A percentile compares a stretch with the other conserved stretches of the same genome.
These are phyloP conservation scores for Clavispora carvajalis DNA, from an alignment of 805 yeast genomes.

Conservation along the genomic window DNA sequence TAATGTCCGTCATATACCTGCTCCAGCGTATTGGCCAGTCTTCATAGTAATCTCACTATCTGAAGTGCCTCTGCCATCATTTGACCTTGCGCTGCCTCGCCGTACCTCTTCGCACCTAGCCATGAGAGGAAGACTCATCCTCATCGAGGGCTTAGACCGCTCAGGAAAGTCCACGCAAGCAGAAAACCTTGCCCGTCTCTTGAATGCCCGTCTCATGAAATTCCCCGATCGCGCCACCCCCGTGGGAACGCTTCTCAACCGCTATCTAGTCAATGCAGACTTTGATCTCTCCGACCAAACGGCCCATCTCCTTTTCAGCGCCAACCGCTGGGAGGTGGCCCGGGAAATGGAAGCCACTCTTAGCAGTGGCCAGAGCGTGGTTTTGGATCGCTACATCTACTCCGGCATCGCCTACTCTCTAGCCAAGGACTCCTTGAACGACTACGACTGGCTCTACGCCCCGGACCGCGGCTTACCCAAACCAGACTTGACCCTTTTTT, in stretches of 20 bases:
- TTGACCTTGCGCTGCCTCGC: too few species aligned
- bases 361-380: conserved; percentile 49
- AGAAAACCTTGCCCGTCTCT: conserved; percentile 23
- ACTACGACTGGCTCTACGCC: conserved; percentile 67
- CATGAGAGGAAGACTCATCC: conserved; percentile 66
- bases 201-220: conserved; percentile 46
- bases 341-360: conserved; percentile 42
- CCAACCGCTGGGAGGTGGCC: conserved; percentile 88
- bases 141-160: conserved; percentile 90
- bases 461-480: conserved; percentile 83
- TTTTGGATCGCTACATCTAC: conserved; percentile 83
- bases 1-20: too few species aligned
- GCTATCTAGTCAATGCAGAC: conserved; percentile 52
- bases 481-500: conserved; percentile 80
- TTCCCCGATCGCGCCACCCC: conserved; percentile 86
- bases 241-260: conserved; percentile 74
- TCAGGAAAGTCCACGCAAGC: conserved; percentile 91
- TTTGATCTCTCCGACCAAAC: conserved; percentile 65
- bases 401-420: conserved; percentile 91
- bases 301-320: conserved; percentile 82
- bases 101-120: too few species aligned
- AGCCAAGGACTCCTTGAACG: conserved; percentile 54
- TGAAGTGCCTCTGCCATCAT: too few species aligned
- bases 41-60: too few species aligned
- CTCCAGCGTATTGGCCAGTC: too few species aligned